Percentiles rank a stretch among this genome's conserved stretches.
These are phyloP conservation scores for Aspergillus cejpii DNA, from an alignment of 2,329 filamentous ascomycete genomes.

Conservation along the genomic window DNA sequence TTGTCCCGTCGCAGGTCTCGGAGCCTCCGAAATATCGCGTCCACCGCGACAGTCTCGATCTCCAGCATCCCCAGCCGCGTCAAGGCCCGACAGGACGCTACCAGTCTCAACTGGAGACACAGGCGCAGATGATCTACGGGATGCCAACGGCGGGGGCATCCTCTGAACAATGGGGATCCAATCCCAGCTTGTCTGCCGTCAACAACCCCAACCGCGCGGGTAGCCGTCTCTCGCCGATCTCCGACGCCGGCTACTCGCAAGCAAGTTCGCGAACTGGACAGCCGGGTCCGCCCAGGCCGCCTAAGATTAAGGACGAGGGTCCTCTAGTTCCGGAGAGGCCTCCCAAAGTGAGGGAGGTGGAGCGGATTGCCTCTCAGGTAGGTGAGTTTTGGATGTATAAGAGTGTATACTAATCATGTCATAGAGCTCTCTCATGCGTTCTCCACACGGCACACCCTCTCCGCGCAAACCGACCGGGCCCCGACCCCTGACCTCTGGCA, in stretches of 20 bases:
- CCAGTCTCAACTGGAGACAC: constrained; percentile 55
- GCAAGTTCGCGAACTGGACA: constrained; percentile 31
- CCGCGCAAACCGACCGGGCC: constrained; percentile 45
- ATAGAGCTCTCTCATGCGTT: constrained; percentile 29
- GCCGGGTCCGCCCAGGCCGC: constrained; percentile 44
- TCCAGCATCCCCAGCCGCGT: constrained; percentile 59
- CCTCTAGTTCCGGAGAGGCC: constrained; percentile 52
- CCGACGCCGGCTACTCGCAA: constrained; percentile 43
- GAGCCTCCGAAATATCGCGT: constrained; percentile 59
- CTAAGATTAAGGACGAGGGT: constrained; percentile 51
- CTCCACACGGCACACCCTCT: constrained; percentile 29
- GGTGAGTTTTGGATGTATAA: constrained; percentile 15
- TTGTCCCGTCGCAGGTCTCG: constrained; percentile 54
- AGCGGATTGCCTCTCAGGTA: constrained; percentile 36
- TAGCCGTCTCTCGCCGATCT: constrained; percentile 42
- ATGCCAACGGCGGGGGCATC: constrained; percentile 7
- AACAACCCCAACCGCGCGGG: constrained; percentile 32
- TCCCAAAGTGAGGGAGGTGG: constrained; percentile 35
- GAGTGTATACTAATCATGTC: constrained; percentile 6
- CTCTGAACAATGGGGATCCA: constrained; percentile 44
- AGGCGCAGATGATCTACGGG: constrained; percentile 52
- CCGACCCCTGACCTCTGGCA: constrained; percentile 39
- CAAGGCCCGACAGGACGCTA: constrained; percentile 57
- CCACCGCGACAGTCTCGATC: constrained; percentile 56
- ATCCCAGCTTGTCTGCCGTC: constrained; percentile 34